Conservation (phyloP, 768 basidiomycete genomes). For the Leucogyrophana mollusca region DNA sequence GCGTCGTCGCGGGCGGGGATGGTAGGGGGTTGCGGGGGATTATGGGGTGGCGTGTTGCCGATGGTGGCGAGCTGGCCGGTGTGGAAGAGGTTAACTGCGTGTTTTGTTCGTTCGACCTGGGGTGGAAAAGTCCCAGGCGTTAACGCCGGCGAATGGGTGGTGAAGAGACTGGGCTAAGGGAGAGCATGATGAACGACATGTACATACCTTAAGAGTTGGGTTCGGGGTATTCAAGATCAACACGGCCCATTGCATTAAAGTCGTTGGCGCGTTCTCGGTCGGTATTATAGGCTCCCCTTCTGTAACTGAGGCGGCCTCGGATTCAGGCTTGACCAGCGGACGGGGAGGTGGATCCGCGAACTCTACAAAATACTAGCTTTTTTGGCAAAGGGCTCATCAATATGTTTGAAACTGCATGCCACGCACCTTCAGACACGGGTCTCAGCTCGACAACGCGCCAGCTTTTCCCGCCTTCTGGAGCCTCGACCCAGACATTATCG, state of each 20-base stretch:
- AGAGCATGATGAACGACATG: conserved; percentile 11
- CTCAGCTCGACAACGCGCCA: conserved; percentile 69
- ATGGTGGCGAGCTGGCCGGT: conserved; percentile 69
- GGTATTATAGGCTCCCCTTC: conserved; percentile 42
- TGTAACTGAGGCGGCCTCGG: conserved; percentile 1
- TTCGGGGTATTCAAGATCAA: conserved; percentile 74
- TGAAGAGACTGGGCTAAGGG: too few species aligned
- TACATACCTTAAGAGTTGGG: conserved; percentile 56
- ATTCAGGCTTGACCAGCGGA: conserved; percentile 15
- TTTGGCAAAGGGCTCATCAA: too few species aligned
- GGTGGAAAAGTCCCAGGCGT: background rate
- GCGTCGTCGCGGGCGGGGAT: conserved; percentile 60
- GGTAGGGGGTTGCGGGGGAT: conserved; percentile 55
- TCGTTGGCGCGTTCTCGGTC: conserved; percentile 48
- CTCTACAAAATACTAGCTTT: conserved; percentile 29
- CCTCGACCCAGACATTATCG: conserved; percentile 58
- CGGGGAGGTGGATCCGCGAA: conserved; percentile 67
- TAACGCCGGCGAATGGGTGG: background rate
- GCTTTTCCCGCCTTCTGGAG: conserved; percentile 47
- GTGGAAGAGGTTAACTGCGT: conserved; percentile 67
- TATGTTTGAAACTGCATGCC: background rate
- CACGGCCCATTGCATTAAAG: conserved; percentile 76
- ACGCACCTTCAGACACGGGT: conserved; percentile 68
- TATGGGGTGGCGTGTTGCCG: conserved; percentile 48
- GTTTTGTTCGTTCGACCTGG: conserved; percentile 66